Percentiles rank a stretch among this genome's conserved stretches.
Conservation (phyloP, 208 protist genomes). For the Herpetomonas samuelpessoai region DNA sequence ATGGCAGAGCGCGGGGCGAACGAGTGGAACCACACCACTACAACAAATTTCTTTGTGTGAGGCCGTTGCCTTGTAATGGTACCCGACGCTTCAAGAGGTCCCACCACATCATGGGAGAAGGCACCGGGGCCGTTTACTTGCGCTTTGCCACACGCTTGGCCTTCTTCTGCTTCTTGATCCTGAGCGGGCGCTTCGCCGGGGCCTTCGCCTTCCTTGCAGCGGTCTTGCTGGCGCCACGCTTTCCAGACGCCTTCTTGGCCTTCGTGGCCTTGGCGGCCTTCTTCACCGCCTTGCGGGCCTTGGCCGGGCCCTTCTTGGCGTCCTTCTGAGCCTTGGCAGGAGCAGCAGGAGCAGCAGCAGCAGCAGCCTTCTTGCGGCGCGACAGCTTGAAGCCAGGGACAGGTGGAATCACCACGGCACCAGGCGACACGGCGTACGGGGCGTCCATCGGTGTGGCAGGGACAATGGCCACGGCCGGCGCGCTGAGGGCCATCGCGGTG, state of each 20-base stretch:
- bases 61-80: no score
- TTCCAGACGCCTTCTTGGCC: slow-evolving; percentile 14
- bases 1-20: no score
- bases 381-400: slow-evolving; percentile 22
- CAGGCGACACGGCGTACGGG: background rate
- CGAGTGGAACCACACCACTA: no score
- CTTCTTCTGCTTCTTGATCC: slow-evolving; percentile 13
- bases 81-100: no score
- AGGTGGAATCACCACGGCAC: slow-evolving; percentile 16
- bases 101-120: no score
- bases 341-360: slow-evolving; percentile 3
- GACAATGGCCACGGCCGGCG: slow-evolving; percentile 13
- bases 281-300: slow-evolving; percentile 5
- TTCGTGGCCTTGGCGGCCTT: slow-evolving; percentile 9
- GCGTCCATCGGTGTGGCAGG: slow-evolving; percentile 11
- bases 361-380: slow-evolving; percentile 17
- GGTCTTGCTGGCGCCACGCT: slow-evolving; percentile 1
- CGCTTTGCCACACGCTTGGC: slow-evolving; percentile 8
- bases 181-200: slow-evolving; percentile 9
- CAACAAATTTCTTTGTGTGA: no score
- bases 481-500: slow-evolving; percentile 6
- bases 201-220: slow-evolving; percentile 7
- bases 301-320: slow-evolving; percentile 1
- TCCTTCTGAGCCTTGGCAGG: background rate
- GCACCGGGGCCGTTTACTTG: slow-evolving; percentile 6